Percentiles rank a stretch among this genome's conserved stretches.
These are phyloP conservation scores for Lasiosphaeria hispida DNA, from an alignment of 495 filamentous ascomycete species.

Conservation along the genomic window DNA sequence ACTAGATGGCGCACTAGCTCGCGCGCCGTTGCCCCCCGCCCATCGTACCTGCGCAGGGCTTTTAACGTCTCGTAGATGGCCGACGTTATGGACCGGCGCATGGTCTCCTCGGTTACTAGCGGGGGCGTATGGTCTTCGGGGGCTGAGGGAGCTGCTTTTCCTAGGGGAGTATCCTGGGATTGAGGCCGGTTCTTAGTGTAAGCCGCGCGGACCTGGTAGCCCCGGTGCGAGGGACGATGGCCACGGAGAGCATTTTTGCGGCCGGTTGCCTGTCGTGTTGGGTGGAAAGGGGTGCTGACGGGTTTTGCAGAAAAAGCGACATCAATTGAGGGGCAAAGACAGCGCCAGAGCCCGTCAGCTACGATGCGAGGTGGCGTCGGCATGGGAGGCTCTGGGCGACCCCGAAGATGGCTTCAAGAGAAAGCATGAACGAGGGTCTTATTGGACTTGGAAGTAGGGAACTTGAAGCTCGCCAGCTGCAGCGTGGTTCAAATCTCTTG, in stretches of 20 bases:
- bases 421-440: not conserved
- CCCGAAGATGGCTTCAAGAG: not conserved
- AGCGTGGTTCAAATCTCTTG: not conserved
- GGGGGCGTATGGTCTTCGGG: not conserved
- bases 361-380: slow-evolving; percentile 44
- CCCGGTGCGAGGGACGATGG: not conserved
- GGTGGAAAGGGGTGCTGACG: slow-evolving; percentile 5
- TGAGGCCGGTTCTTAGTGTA: not conserved
- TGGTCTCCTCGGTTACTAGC: too few species aligned
- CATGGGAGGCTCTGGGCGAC: slow-evolving; percentile 6
- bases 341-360: slow-evolving; percentile 65
- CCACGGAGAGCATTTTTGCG: not conserved
- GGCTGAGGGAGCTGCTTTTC: not conserved
- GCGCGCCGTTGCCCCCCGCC: slow-evolving; percentile 22
- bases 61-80: slow-evolving; percentile 51
- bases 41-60: slow-evolving; percentile 26
- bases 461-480: not conserved
- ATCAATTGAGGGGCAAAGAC: slow-evolving; percentile 61
- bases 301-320: slow-evolving; percentile 27
- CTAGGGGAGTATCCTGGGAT: not conserved
- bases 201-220: not conserved
- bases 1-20: slow-evolving; percentile 58
- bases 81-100: slow-evolving; percentile 15
- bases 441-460: not conserved
- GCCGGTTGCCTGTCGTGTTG: not conserved